Conservation (phyloP, 1,284 basidiomycete species). For the Kalmanozyma brasiliensis region DNA sequence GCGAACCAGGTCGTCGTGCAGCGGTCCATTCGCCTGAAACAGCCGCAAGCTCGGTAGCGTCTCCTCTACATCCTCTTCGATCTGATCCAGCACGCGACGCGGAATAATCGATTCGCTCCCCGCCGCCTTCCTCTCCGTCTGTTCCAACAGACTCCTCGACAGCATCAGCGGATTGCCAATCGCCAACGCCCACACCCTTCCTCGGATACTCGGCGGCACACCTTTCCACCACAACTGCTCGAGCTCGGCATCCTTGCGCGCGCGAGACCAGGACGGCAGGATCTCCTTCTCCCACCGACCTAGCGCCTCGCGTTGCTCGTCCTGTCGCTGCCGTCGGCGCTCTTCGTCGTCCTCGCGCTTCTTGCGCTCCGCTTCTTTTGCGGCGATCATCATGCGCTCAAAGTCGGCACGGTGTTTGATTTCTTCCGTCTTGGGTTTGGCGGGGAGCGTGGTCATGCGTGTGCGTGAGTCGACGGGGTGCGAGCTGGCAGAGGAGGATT, state of each 20-base stretch:
- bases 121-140: conserved; percentile 24
- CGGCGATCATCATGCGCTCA: conserved; percentile 85
- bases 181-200: conserved; percentile 85
- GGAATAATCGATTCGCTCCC: conserved; percentile 23
- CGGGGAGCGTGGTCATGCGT: conserved; percentile 82
- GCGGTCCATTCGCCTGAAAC: conserved; percentile 81
- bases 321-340: conserved; percentile 25
- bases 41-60: conserved; percentile 90
- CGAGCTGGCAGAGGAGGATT: conserved; percentile 28
- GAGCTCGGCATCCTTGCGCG: conserved; percentile 75
- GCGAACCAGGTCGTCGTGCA: conserved; percentile 86
- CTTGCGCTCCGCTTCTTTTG: conserved; percentile 50
- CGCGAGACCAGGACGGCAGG: conserved; percentile 82
- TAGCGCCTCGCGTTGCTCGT: conserved; percentile 75
- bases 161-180: conserved; percentile 89
- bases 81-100: conserved; percentile 72
- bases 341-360: conserved; percentile 48
- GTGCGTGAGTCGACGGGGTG: conserved; percentile 70
- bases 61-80: conserved; percentile 81
- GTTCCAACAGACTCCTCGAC: conserved; percentile 66
- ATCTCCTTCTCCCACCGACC: conserved; percentile 82
- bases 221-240: conserved; percentile 91
- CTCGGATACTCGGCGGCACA: conserved; percentile 84
- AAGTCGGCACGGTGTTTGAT: conserved; percentile 85
- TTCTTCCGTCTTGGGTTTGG: conserved; percentile 83